These are phyloP conservation scores for Clonostachys byssicola DNA, from an alignment of 2,329 filamentous ascomycete genomes.

Conservation along the genomic window DNA sequence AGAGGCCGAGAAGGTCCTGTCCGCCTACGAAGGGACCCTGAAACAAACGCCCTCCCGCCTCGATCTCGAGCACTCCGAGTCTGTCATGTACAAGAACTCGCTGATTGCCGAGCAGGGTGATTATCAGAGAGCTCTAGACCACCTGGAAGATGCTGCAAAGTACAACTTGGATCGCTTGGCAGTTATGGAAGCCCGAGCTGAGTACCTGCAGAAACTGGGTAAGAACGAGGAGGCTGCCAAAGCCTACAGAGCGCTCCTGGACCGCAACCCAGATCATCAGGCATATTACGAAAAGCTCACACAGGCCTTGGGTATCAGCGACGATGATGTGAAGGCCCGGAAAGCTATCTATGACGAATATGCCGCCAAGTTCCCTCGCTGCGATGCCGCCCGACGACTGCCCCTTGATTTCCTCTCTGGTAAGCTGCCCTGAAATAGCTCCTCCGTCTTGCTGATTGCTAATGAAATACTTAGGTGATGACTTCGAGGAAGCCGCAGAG, in stretches of 20 bases:
- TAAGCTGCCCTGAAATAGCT: constrained; percentile 20
- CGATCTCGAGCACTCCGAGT: constrained; percentile 92
- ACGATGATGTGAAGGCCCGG: constrained; percentile 55
- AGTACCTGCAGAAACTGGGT: constrained; percentile 76
- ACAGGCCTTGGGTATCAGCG: constrained; percentile 57
- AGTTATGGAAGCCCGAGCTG: constrained; percentile 79
- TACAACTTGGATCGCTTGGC: constrained; percentile 78
- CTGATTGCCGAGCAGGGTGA: constrained; percentile 91
- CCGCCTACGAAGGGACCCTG: constrained; percentile 88
- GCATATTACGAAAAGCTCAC: constrained; percentile 80
- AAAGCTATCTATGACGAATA: constrained; percentile 75
- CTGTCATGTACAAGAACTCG: constrained; percentile 89
- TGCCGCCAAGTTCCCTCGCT: constrained; percentile 74
- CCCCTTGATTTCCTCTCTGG: constrained; percentile 85
- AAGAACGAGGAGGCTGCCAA: constrained; percentile 73
- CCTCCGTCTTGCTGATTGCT: neutral
- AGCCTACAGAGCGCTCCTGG: constrained; percentile 76
- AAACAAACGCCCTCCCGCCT: constrained; percentile 72
- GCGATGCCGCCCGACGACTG: constrained; percentile 80
- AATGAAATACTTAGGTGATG: constrained; percentile 51
- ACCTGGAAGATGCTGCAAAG: constrained; percentile 75
- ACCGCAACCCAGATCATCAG: constrained; percentile 84
- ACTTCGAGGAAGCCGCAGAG: constrained; percentile 75
- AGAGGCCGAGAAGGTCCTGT: constrained; percentile 87
- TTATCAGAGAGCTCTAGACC: constrained; percentile 75